Base-by-base conservation (phyloP, 176 grass and related monocot genomes). In the Canna indica region DNA sequence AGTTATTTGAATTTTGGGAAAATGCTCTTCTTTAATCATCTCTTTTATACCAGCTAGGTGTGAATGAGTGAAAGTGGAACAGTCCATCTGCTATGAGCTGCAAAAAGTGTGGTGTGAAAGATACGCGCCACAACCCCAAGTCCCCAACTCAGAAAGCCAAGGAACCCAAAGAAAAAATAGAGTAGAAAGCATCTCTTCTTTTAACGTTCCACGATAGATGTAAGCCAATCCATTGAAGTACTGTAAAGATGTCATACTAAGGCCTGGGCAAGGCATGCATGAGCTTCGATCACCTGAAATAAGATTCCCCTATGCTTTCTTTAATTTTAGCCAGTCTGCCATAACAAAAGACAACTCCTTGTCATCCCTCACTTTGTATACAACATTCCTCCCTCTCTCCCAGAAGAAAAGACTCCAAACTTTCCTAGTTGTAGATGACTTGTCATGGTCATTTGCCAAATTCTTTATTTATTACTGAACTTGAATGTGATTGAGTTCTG, bases 261-360 rank as follows among this genome's bases (percentile, higher is more conserved):
- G 63, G 63, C 63, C 63, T 66, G 63, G 3, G 11, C 67, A 31
- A 47, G 67, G 67, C 67, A 69, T 69, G 67, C 63, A 66, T 38
- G 15, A 24, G 35, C 63, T 38, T 34, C 38, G 38, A 66, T 66
- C 63, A 39, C 63, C 35, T 66, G 63, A 44, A 11, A 54, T 18
- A 18, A 66, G 63, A 66, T 66, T 66, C 63, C 35, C 17, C 20
- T 7, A 10, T 26, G 22, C 25, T 8, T 58, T 12, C 3, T 8
- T 44, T 44, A 10, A 44, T 44, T n/a, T 53, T 53, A 18, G 3
- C 18, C 18, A 53, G 48, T 22, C 48, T 53, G 48, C 48, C 48
- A 53, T 18, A 54, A 54, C 50, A 54, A 7, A 54, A 54, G 50
- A 54, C 50, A 54, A 54, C 50, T 54, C 50, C 50, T 54, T 54